Base-by-base conservation (phyloP, 1,284 basidiomycete species). In the Gomphus sp. region DNA sequence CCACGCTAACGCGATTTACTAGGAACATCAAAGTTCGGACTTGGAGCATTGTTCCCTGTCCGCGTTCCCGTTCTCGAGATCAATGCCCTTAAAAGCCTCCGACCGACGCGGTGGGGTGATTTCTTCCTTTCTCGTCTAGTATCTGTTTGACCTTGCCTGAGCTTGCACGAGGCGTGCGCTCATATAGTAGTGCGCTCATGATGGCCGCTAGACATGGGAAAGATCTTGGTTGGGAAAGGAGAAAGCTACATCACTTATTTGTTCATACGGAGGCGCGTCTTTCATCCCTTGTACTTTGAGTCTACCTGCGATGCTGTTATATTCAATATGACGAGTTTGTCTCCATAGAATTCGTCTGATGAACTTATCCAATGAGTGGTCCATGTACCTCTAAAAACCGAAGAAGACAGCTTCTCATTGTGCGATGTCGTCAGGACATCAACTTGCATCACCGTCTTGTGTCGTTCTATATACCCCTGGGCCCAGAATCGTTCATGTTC, bases 51-150 rank as follows among this genome's bases (percentile, higher is more conserved):
- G 82, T 80, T 88, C 81, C 86, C 81, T 80, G 87, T 81, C 85
- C 87, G 87, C 87, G 87, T 90, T 90, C 87, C 87, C 86, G 88
- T 90, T 85, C 81, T 79, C 88, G 76, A 89, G 78, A 89, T 45
- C 64, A 66, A 84, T 39, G 58, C 58, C 28, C n/a, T 37, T 10
- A 54, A 34, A 47, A 25, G 39, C 52, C 41, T 22, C 39, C 36
- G 37, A 45, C 44, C 52, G 33, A 48, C 58, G 58, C 58, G 57
- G 58, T 59, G 43, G 58, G 52, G 58, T 55, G 58, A 28, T 41
- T 43, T 59, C 44, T 50, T 49, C 45, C 31, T 59, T 49, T 55
- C 52, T 59, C 22, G 34, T 45, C 45, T 37, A 49, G 52, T 55
- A 45, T 54, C 52, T 55, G 52, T 39, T 48, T 11, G 45, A 59